These are phyloP conservation scores for Fagus sylvatica DNA, from an alignment of 306 rosid genomes.

Conservation along the genomic window DNA sequence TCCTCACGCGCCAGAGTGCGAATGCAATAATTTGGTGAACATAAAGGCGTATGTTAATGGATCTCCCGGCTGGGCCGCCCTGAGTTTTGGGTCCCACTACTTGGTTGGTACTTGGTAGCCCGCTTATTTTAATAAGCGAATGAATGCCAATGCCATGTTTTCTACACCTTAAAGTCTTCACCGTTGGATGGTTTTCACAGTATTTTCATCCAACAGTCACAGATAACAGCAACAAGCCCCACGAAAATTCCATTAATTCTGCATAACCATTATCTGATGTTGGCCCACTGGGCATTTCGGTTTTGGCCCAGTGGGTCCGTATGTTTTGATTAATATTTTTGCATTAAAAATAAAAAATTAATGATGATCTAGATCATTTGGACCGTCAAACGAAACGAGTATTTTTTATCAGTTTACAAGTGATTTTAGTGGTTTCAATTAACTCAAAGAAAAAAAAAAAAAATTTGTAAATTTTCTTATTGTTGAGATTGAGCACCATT, in stretches of 20 bases:
- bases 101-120: neutral
- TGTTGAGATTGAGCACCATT: no score
- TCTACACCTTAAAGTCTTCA: neutral
- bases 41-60: neutral
- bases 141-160: neutral
- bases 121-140: neutral
- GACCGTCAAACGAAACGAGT: no score
- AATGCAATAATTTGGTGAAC: no score
- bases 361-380: no score
- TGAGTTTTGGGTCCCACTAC: neutral
- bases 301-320: no score
- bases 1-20: no score
- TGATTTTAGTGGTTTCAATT: no score
- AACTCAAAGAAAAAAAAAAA: no score
- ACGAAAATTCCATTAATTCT: neutral
- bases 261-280: neutral
- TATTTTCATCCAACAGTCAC: neutral
- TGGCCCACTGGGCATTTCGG: neutral
- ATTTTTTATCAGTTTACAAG: no score
- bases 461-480: no score
- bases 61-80: neutral
- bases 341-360: no score
- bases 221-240: neutral
- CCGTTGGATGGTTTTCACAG: neutral
- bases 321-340: no score